Evolutionary conservation across 83 land plant species (phyloP).

Genomic region (Picea mariana): DNA sequence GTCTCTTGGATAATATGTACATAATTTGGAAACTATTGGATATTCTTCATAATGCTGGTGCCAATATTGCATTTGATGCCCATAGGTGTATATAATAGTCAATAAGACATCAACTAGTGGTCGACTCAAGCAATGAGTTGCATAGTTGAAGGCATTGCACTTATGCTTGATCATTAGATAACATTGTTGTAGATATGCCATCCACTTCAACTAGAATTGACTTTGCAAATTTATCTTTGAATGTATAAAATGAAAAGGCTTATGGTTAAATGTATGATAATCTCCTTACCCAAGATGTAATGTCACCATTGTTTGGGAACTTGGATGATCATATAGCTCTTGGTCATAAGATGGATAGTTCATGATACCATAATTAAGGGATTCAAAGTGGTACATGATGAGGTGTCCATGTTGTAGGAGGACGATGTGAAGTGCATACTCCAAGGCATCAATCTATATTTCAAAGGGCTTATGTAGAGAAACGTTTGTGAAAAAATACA

Average conservation of each 20-base stretch:
- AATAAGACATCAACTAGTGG: too few relatives aligned
- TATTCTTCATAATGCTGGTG: too few relatives aligned
- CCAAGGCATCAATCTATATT: neutral
- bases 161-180: neutral
- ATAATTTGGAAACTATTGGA: too few relatives aligned
- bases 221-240: too few relatives aligned
- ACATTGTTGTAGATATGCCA: neutral
- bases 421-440: neutral
- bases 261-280: neutral
- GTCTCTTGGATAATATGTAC: too few relatives aligned
- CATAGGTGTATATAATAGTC: too few relatives aligned
- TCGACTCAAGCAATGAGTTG: too few relatives aligned
- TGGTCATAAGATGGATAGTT: neutral
- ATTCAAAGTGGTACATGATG: neutral
- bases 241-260: neutral
- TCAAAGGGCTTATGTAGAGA: neutral
- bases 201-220: neutral
- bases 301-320: neutral
- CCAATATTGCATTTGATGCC: too few relatives aligned
- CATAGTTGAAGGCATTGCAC: neutral
- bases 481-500: neutral
- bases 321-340: neutral
- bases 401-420: neutral
- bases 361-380: too few relatives aligned
- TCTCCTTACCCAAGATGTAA: neutral